Evolutionary conservation across 495 filamentous ascomycete genomes (phyloP), one percentile per base, ranked within the genome.

Genomic region (Aspergillus sclerotioniger): DNA sequence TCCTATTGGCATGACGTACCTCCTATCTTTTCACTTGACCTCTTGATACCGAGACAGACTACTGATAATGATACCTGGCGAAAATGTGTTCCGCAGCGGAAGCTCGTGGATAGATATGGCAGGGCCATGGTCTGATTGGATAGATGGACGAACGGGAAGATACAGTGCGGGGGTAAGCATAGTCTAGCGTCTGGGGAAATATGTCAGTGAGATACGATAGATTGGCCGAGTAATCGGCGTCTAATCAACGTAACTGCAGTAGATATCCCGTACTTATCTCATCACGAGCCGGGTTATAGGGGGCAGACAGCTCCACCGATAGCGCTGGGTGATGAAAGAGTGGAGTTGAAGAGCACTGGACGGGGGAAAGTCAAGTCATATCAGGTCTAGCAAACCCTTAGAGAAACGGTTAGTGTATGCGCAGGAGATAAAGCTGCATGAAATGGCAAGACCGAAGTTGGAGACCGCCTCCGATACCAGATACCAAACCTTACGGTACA

Each of bases 1-100:
- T 28, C 46, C 28, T 29, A 20, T 29, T 49, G n/a, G 20, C 44
- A 49, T 49, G 46, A 49, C 46, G 46, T 49, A 49, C 44, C 13
- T 32, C 25, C 31, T 50, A 15, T 16, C 13, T 32, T 32, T n/a
- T 12, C 31, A 16, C 12, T 25, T 31, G 28, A 7, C 25, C 25
- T 16, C 47, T 25, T 2, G 25, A 28, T 16, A 21, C 13, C 4
- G 8, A 32, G 13, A 16, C 47, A 16, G 47, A 31, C 7, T 9
- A 25, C 25, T 32, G 25, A n/a, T 32, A 50, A 15, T 6, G n/a
- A n/a, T 41, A n/a, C 5, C 37, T 41, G 37, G 13, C 37, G 13
- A 12, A 2, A 15, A 28, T 29, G 1, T 7, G 25, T 25, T 25
- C 8, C 13, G 15, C 3, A 4, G 13, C 25, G 28, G 47, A 50